These are phyloP conservation scores for Mycena indigotica DNA, from an alignment of 768 basidiomycete species.

Conservation along the genomic window DNA sequence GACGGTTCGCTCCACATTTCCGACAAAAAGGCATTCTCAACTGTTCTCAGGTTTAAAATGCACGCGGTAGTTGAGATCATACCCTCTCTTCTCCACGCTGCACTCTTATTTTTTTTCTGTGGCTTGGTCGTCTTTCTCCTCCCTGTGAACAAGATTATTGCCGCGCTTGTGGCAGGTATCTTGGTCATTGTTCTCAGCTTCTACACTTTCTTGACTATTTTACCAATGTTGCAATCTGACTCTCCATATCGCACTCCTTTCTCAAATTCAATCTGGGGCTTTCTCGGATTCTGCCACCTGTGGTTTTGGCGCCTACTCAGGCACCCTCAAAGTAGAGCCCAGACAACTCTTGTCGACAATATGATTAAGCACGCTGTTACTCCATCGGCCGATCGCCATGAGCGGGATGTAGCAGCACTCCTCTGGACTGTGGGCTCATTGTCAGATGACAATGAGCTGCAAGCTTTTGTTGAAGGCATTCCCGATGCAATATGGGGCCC, in stretches of 20 bases:
- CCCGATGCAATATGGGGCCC: background rate
- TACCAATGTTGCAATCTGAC: constrained; percentile 10
- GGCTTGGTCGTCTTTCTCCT: constrained; percentile 3
- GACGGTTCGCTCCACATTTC: no score
- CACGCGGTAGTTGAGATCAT: constrained; percentile 1
- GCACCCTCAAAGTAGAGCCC: background rate
- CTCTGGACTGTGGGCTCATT: background rate
- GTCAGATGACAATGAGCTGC: background rate
- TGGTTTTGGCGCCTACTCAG: background rate
- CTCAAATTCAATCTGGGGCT: constrained; percentile 9
- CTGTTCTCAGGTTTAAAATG: no score
- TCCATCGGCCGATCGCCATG: background rate
- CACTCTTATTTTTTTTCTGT: constrained; percentile 1
- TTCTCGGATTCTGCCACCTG: background rate
- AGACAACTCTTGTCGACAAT: background rate
- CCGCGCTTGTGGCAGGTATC: constrained; percentile 6
- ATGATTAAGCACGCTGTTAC: background rate
- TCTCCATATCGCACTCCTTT: constrained; percentile 19
- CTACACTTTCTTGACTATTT: constrained; percentile 13
- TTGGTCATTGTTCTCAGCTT: background rate
- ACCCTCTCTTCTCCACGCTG: background rate
- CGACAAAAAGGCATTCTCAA: no score
- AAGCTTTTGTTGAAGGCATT: background rate
- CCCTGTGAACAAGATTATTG: constrained; percentile 3
- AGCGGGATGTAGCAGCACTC: background rate